These are phyloP conservation scores for Aureobasidium mangrovei DNA, from an alignment of 2,329 filamentous ascomycete species.

Conservation along the genomic window DNA sequence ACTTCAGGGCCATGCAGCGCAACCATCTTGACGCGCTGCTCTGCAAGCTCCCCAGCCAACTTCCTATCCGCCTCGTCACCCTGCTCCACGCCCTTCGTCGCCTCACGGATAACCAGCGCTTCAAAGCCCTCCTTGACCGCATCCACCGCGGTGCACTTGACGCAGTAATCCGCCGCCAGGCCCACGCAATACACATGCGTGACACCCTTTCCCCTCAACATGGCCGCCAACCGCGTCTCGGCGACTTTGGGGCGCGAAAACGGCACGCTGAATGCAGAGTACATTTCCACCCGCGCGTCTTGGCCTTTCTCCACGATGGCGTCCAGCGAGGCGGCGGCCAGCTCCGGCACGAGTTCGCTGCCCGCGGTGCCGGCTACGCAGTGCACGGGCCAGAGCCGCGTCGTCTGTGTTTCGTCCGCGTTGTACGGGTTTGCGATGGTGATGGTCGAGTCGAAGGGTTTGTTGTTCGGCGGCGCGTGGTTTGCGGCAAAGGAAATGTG, in stretches of 20 bases:
- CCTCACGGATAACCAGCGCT: constrained; percentile 71
- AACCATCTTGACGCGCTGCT: constrained; percentile 55
- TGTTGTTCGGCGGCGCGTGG: constrained; percentile 54
- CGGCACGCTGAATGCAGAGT: constrained; percentile 80
- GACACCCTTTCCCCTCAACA: constrained; percentile 50
- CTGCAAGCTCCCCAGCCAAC: constrained; percentile 45
- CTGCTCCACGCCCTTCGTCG: constrained; percentile 62
- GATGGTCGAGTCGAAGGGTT: constrained; percentile 57
- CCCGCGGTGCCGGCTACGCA: constrained; percentile 71
- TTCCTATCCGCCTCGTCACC: constrained; percentile 45
- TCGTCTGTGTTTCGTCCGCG: constrained; percentile 50
- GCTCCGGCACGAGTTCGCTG: constrained; percentile 62
- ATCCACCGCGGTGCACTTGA: constrained; percentile 72
- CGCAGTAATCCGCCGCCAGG: constrained; percentile 82
- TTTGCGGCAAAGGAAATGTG: constrained; percentile 87
- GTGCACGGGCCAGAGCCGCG: constrained; percentile 80
- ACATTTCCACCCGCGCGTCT: constrained; percentile 75
- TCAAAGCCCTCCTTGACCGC: constrained; percentile 65
- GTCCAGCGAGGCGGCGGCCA: constrained; percentile 54
- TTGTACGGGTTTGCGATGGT: constrained; percentile 62
- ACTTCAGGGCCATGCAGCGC: constrained; percentile 49
- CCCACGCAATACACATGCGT: constrained; percentile 82
- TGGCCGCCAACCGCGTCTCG: constrained; percentile 52
- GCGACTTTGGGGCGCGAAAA: constrained; percentile 54
- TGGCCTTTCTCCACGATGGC: constrained; percentile 68